Conservation (phyloP, 495 filamentous ascomycete genomes). For the Parathielavia hyrcaniae region DNA sequence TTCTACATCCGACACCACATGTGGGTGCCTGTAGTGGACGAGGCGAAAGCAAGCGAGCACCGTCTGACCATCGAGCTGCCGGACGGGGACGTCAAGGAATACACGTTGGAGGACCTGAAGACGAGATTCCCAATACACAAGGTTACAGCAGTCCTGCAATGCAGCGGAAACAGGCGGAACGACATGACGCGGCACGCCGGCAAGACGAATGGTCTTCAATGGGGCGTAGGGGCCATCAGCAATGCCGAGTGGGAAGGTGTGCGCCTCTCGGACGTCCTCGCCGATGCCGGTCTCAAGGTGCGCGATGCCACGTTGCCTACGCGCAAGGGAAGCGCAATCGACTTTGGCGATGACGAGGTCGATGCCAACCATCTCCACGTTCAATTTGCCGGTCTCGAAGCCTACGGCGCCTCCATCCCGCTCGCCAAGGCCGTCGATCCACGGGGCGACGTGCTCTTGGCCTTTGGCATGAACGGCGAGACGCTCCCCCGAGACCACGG, state of each 20-base stretch:
- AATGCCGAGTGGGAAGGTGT: conserved; percentile 59
- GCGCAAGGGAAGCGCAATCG: not conserved
- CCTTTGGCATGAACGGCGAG: conserved; percentile 55
- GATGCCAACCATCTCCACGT: conserved; percentile 45
- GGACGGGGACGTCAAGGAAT: conserved; percentile 46
- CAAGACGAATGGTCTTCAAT: conserved; percentile 54
- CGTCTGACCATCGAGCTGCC: conserved; percentile 49
- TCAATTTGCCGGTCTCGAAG: conserved; percentile 53
- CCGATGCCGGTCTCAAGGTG: conserved; percentile 43
- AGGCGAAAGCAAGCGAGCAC: conserved; percentile 38
- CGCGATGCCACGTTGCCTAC: conserved; percentile 10
- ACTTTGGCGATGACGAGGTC: conserved; percentile 11
- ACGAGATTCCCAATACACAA: conserved; percentile 46
- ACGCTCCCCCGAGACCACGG: conserved; percentile 54
- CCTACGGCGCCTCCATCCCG: conserved; percentile 57
- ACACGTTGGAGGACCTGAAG: conserved; percentile 50
- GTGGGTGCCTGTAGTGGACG: conserved; percentile 50
- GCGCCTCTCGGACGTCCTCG: conserved; percentile 51
- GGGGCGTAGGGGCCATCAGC: conserved; percentile 53
- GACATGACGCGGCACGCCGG: conserved; percentile 53
- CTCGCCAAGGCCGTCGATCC: conserved; percentile 49
- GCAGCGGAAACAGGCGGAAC: conserved; percentile 55
- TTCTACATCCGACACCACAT: conserved; percentile 62
- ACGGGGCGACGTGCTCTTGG: conserved; percentile 54
- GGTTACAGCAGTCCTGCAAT: conserved; percentile 55